Base-by-base conservation (phyloP, 2,329 filamentous ascomycete species). In the Neonectria ditissima region DNA sequence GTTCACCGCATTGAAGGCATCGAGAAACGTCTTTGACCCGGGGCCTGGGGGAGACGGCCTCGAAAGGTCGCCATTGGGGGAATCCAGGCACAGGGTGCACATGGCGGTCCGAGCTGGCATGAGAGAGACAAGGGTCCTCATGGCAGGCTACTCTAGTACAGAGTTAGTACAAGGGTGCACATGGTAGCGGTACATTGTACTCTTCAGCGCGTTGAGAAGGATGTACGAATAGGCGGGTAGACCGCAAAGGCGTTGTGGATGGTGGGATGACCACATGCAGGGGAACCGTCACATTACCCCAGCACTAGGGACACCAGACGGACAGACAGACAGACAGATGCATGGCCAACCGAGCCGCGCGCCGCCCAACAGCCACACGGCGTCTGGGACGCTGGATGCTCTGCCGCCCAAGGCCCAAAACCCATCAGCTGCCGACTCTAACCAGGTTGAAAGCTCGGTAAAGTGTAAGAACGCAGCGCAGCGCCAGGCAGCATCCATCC, bases 1-100 rank as follows among this genome's bases (percentile, higher is more conserved):
- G 22, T 39, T 56, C 59, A 58, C 59, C 55, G 59, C 30, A 32
- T 24, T 59, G 60, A 62, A 47, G 53, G 45, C 14, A 63, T 59
- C 24, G 47, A 55, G 13, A 32, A 58, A 43, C 28, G 32, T 63
- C 60, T 41, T 44, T 41, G 32, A 28, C 20, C 39, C 47, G 18
- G 18, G 20, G 43, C 5, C 18, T 10, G 30, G 13, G 48, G 6
- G 18, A 20, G 26, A 50, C 22, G 24, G 55, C 26, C 22, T 45
- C 43, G 24, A 48, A 28, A 26, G 44, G 30, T 10, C 6, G 26
- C 44, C 24, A 28, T 28, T 14, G 18, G 45, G 48, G 37, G 47
- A 32, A 2, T n/a, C 9, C 30, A 32, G 30, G 39, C n/a, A 32
- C 48, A 45, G 34, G 26, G 56, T 39, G 48, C 56, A 43, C 32